Evolutionary conservation across 768 basidiomycete species (phyloP), one percentile per base, ranked within the genome.

Genomic region (Hemileccinum rubropunctum): DNA sequence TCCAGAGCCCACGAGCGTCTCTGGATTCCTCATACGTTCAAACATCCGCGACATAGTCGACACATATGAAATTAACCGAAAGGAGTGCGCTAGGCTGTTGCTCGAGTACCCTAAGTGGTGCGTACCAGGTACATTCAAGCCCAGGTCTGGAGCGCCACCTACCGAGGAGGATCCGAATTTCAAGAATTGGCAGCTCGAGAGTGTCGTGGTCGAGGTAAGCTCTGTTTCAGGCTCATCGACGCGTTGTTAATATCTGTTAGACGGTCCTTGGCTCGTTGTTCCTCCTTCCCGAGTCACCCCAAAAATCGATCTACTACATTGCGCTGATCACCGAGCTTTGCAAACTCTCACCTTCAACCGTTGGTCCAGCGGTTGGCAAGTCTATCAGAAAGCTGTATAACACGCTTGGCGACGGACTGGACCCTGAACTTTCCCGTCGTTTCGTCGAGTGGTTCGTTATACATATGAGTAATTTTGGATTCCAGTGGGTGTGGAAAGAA

Each of bases 401-500:
- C 13, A 67, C 78, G 9, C 75, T 98, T n/a, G 83, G 86, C 0
- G 88, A 91, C 34, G 93, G 91, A 0, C 73, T 98, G 27, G 95
- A 98, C 54, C 81, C 90, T 8, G 95, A 95, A 53, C 73, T 91
- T 45, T 76, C 85, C 2, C 80, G 86, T 42, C 76, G 91, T 27
- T 89, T 94, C 51, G 84, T 90, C 0, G 94, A 98, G 52, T 99
- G 97, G 97, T 97, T 98, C 58, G 80, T 91, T 2, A 77, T 89
- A 2, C 97, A 99, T 61, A 87, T 99, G 84, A 95, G 91, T 57
- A 99, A 99, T 71, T 99, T 98, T 66, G 87, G 86, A 21, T 99
- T 98, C 71, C 84, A 87, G 60, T 98, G 97, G 97, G 92, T 97
- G 13, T 99, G 97, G 97, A 95, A 92, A 62, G 97, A 98, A 78